These are phyloP conservation scores for Striga hermonthica DNA, from an alignment of 305 asterid species.

Conservation along the genomic window DNA sequence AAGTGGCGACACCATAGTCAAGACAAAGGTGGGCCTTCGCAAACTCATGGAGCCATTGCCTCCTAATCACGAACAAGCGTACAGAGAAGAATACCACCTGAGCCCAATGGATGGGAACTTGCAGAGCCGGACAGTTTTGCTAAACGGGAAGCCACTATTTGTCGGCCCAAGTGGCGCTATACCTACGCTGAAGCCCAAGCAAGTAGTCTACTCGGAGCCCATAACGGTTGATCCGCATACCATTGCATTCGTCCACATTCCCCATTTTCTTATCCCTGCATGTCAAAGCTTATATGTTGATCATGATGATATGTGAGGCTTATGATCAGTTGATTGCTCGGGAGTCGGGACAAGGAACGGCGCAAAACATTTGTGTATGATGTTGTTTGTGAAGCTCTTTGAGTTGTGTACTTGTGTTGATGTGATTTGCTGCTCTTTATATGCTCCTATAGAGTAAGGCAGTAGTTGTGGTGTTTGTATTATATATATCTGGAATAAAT, in stretches of 20 bases:
- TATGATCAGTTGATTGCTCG: too few species aligned
- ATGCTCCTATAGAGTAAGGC: too few species aligned
- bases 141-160: slow-evolving; percentile 46
- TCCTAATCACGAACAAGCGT: not conserved
- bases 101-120: slow-evolving; percentile 50
- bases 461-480: too few species aligned
- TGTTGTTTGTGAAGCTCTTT: too few species aligned
- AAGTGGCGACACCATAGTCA: slow-evolving; percentile 38
- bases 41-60: too few species aligned
- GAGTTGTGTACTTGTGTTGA: too few species aligned
- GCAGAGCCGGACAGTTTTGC: slow-evolving; percentile 55
- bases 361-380: too few species aligned
- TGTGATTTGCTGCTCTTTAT: too few species aligned
- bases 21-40: slow-evolving; percentile 31
- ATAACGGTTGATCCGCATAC: slow-evolving; percentile 47
- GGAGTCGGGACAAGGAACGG: too few species aligned
- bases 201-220: slow-evolving; percentile 36
- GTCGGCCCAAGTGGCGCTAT: slow-evolving; percentile 45
- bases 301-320: too few species aligned
- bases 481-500: too few species aligned
- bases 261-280: slow-evolving; percentile 40
- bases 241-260: slow-evolving; percentile 55
- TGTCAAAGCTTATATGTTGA: too few species aligned
- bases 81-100: slow-evolving; percentile 62
- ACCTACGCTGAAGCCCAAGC: slow-evolving; percentile 43